These are phyloP conservation scores for Sequoiadendron giganteum DNA, from an alignment of 75 land plant species.

Conservation along the genomic window DNA sequence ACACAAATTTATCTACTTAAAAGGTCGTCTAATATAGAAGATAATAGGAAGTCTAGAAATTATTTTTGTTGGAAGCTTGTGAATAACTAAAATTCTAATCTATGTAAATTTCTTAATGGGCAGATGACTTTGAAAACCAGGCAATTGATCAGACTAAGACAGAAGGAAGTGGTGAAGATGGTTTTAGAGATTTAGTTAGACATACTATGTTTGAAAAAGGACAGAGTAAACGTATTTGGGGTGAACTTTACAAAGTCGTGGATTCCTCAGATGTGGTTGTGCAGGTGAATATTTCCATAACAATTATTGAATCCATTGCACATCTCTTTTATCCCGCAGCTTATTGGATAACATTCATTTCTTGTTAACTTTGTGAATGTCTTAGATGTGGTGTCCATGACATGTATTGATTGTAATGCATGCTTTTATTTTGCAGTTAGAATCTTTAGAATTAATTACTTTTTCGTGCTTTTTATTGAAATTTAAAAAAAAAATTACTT, in stretches of 20 bases:
- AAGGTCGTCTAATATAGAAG: neutral
- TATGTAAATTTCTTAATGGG: neutral
- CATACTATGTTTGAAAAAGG: conserved; percentile 99
- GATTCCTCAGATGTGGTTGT: conserved; percentile 99
- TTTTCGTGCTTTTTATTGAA: neutral
- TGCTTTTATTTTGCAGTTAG: neutral
- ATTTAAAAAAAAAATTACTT: neutral
- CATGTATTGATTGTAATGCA: neutral
- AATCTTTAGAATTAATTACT: neutral
- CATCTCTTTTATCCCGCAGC: neutral
- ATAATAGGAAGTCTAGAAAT: neutral
- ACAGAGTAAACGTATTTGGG: conserved; percentile 98
- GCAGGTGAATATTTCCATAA: conserved; percentile 50
- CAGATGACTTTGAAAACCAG: conserved; percentile 77
- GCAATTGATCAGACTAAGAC: conserved; percentile 16
- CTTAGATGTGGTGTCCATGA: neutral
- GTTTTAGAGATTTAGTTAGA: conserved; percentile 79
- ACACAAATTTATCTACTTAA: neutral
- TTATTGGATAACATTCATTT: neutral
- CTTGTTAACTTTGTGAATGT: neutral
- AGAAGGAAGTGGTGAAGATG: conserved; percentile 66
- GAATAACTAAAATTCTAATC: neutral
- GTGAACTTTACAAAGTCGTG: conserved; percentile 97
- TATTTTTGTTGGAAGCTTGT: neutral
- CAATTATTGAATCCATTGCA: neutral